A percentile compares a stretch with the other conserved stretches of the same genome.
Evolutionary conservation across 208 protist species (phyloP).

Genomic region (Wallacemonas sp.): DNA sequence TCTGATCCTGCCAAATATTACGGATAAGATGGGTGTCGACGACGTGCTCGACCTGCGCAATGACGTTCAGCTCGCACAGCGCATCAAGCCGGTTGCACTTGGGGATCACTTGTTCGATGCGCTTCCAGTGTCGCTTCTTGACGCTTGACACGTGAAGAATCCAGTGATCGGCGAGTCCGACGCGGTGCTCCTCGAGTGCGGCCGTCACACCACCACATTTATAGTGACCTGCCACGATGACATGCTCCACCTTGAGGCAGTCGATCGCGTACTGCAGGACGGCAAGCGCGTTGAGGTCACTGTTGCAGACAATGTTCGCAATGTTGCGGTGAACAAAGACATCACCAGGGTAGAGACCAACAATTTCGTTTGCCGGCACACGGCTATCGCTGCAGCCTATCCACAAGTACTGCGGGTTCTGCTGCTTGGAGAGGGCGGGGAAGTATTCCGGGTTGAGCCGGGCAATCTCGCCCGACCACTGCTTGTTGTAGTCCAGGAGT

Average conservation of each 20-base stretch:
- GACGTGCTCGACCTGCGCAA: constrained; percentile 62
- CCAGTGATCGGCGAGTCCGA: constrained; percentile 80
- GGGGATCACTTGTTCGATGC: constrained; percentile 47
- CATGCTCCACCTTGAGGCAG: constrained; percentile 90
- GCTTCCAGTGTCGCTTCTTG: constrained; percentile 68
- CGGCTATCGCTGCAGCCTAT: constrained; percentile 93
- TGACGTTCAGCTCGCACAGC: constrained; percentile 76
- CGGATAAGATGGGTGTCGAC: constrained; percentile 66
- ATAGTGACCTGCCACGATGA: constrained; percentile 95
- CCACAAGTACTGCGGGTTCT: constrained; percentile 92
- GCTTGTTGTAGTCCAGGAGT: constrained; percentile 86
- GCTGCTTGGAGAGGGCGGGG: constrained; percentile 56
- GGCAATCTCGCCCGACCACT: constrained; percentile 78
- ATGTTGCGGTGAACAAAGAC: constrained; percentile 96
- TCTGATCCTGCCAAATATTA: constrained; percentile 42
- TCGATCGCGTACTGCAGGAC: constrained; percentile 94
- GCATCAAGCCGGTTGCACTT: constrained; percentile 41
- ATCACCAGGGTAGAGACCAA: constrained; percentile 88
- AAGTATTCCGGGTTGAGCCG: constrained; percentile 90
- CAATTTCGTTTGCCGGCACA: constrained; percentile 85
- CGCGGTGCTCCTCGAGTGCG: constrained; percentile 42
- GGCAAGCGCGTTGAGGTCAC: constrained; percentile 89
- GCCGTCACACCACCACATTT: constrained; percentile 92
- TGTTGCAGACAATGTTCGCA: constrained; percentile 91
- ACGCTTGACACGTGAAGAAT: constrained; percentile 69